Percentiles rank a stretch among this genome's conserved stretches.
phyloP scores from a whole-genome alignment of 1,284 basidiomycete species.

The Cryptococcus neoformans region DNA sequence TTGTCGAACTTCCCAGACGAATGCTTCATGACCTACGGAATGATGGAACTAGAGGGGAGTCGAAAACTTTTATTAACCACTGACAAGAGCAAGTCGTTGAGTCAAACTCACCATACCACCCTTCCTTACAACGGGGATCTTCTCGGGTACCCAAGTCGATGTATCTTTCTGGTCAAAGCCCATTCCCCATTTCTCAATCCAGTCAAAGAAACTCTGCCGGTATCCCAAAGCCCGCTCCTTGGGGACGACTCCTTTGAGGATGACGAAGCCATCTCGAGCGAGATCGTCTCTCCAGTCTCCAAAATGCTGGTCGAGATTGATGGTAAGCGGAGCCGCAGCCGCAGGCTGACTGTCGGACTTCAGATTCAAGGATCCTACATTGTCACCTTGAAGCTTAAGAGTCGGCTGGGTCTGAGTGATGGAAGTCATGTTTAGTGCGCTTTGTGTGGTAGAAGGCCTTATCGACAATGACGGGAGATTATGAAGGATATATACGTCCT shows the following conservation, averaged over 20 bases:
- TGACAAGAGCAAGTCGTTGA: too few relatives aligned
- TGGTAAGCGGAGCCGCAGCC: conserved; percentile 13
- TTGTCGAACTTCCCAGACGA: conserved; percentile 36
- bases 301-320: conserved; percentile 20
- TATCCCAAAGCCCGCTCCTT: conserved; percentile 25
- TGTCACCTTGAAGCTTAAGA: too few relatives aligned
- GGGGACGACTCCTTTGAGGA: conserved; percentile 35
- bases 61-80: neutral
- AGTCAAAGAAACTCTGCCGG: conserved; percentile 23
- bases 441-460: neutral
- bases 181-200: conserved; percentile 32
- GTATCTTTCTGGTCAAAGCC: conserved; percentile 36
- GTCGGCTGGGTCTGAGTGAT: too few relatives aligned
- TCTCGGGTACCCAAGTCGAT: conserved; percentile 23
- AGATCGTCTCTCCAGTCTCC: conserved; percentile 37
- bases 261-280: conserved; percentile 27
- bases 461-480: neutral
- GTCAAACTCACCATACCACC: conserved; percentile 18
- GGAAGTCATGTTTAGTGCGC: neutral
- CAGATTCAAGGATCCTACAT: too few relatives aligned
- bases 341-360: neutral
- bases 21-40: neutral
- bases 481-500: too few relatives aligned
- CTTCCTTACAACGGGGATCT: conserved; percentile 26
- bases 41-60: conserved; percentile 3